Base-by-base conservation (phyloP, 2,329 filamentous ascomycete genomes). In the Daldinia sp. region DNA sequence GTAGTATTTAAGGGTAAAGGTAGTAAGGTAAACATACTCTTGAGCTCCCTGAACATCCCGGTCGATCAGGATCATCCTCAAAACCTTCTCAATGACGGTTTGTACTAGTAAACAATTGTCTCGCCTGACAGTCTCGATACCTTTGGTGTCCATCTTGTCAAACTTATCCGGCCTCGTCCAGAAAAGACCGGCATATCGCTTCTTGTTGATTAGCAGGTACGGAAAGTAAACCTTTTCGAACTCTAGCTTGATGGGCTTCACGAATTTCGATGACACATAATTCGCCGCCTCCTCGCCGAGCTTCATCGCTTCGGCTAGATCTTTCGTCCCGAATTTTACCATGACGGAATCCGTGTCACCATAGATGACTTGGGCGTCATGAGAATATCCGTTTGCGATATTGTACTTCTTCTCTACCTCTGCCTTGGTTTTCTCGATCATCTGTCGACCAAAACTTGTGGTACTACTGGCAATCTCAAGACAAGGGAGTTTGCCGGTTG, bases 121-220 rank as follows among this genome's bases (percentile, higher is more conserved):
- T 84, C 95, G 86, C 70, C 95, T 90, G 47, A 99, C 96, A 3
- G 95, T 99, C 79, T 99, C 95, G 69, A 99, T 98, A 83, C 95
- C 95, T 77, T 99, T 99, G 63, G 93, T 98, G 78, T 99, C 95
- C 96, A 99, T 99, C 83, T 98, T 99, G 85, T 99, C 96, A 77
- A 91, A 95, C 78, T 97, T 97, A 39, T 94, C 87, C 0, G 94
- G 87, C 69, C 91, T 95, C 4, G 95, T 99, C 94, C 94, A 99
- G 80, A 93, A 98, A 29, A 99, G 80, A n/a, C 95, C 95, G 7
- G 95, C 95, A 73, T 99, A 99, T 67, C 95, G 91, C 83, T 99
- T 99, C 83, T 99, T 99, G 87, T 99, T 99, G 87, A 99, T 99
- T 52, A 99, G 85, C 30, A 99, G 84, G 75, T 99, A 99, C 0